Conservation (phyloP, 495 filamentous ascomycete species). For the Pyronema domesticum region DNA sequence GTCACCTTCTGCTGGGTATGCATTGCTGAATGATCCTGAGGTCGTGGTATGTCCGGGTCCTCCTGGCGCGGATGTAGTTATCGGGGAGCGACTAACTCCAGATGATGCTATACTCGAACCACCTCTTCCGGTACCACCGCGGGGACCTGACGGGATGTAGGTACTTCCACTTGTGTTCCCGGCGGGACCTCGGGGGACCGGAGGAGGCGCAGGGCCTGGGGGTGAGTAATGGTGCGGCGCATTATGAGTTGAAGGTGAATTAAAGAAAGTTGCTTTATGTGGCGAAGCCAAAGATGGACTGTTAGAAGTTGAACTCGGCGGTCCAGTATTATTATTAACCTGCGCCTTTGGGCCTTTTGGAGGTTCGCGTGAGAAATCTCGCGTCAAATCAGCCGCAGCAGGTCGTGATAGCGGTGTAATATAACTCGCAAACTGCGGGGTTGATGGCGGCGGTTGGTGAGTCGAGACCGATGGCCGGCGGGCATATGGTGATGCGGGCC, state of each 20-base stretch:
- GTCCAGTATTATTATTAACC: constrained; percentile 6
- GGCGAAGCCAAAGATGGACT: constrained; percentile 10
- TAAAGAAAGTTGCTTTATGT: constrained; percentile 17
- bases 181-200: constrained; percentile 1
- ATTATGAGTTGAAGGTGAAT: constrained; percentile 16
- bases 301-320: constrained; percentile 9
- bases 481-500: constrained; percentile 7
- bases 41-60: constrained; percentile 7
- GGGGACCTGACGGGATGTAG: constrained; percentile 18
- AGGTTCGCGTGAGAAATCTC: constrained; percentile 16
- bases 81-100: constrained; percentile 17
- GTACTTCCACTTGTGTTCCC: constrained; percentile 10
- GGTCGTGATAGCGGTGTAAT: constrained; percentile 3
- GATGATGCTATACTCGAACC: constrained; percentile 9
- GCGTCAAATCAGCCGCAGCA: neutral
- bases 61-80: constrained; percentile 11
- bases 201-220: constrained; percentile 1
- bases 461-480: constrained; percentile 23
- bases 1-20: constrained; percentile 14
- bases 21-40: constrained; percentile 15
- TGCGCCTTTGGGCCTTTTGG: constrained; percentile 23
- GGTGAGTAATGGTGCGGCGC: constrained; percentile 18
- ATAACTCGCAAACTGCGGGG: constrained; percentile 18
- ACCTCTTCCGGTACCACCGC: constrained; percentile 16
- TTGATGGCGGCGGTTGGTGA: constrained; percentile 22